Base-by-base conservation (phyloP, 164 flowering plant genomes). In the Vitis rupestris region DNA sequence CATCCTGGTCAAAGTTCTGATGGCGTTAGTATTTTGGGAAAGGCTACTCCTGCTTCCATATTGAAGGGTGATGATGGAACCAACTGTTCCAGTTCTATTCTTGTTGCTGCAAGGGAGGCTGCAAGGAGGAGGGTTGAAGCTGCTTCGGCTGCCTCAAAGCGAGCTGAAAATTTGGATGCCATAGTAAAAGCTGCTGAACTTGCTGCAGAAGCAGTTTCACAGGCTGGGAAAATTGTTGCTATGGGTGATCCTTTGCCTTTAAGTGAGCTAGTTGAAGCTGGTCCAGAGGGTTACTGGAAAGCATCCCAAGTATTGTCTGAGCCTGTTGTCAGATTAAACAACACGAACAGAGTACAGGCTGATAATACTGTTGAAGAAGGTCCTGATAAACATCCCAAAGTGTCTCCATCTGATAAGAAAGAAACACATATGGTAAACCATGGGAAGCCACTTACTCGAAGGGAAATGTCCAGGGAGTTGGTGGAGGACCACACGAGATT, bases 181-280 rank as follows among this genome's bases (percentile, higher is more conserved):
- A 82, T 93, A 37, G 86, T 92, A 7, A 93, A 83, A 80, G 97
- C 97, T 62, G 98, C 97, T 27, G 98, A 90, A 77, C 82, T 96
- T 71, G 97, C 97, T 7, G 95, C 97, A 56, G 96, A 85, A 80
- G 98, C 99, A 29, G 92, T 96, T 59, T 87, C 97, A 61, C 98
- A 93, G 78, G 92, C 97, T 65, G 95, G 97, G 58, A 80, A 80
- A 60, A 79, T 96, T 79, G 85, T 96, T 70, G 82, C 97, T 16
- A 82, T 96, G 91, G 94, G 96, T 63, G 91, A 92, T 61, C 89
- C 93, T 60, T 70, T 90, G 67, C 85, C 95, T 61, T 78, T 96
- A 73, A 76, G 62, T 55, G 82, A 85, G 29, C 77, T 96, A 53
- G 75, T 79, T 13, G 85, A 84, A 70, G 88, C 89, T 69, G 96